A percentile compares a stretch with the other conserved stretches of the same genome.
These are phyloP conservation scores for Camelina laxa DNA, from an alignment of 345 rosid genomes.

Conservation along the genomic window DNA sequence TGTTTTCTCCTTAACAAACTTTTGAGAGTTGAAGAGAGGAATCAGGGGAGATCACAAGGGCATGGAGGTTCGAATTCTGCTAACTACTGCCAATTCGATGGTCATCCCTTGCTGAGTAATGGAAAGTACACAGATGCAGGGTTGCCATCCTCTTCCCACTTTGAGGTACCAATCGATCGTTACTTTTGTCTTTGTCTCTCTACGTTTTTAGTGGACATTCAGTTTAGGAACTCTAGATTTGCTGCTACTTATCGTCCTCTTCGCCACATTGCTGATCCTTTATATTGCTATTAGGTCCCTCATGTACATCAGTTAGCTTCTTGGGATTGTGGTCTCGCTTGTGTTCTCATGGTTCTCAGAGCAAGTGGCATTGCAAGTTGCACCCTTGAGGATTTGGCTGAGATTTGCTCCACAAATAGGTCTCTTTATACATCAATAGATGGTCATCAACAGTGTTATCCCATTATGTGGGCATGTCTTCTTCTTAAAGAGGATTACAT, in stretches of 20 bases:
- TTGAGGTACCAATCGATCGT: conserved; percentile 54
- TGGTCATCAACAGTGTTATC: background rate
- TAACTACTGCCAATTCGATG: conserved; percentile 37
- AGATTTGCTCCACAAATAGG: conserved; percentile 83
- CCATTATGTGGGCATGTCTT: background rate
- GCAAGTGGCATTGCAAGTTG: conserved; percentile 64
- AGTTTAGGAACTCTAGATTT: background rate
- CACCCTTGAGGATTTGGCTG: conserved; percentile 62
- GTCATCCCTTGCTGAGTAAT: conserved; percentile 38
- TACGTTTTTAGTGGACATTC: conserved; percentile 1
- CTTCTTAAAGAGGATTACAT: conserved; percentile 4
- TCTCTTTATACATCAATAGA: conserved; percentile 34
- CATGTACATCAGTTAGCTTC: conserved; percentile 77
- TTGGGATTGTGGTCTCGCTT: conserved; percentile 99
- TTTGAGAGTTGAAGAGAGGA: conserved; percentile 55
- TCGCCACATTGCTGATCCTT: conserved; percentile 10
- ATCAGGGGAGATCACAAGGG: conserved; percentile 39
- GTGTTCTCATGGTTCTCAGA: conserved; percentile 83
- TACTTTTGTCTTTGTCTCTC: conserved; percentile 8
- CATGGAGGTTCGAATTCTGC: conserved; percentile 30
- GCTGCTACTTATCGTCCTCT: background rate
- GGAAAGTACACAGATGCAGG: conserved; percentile 39
- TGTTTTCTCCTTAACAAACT: conserved; percentile 64
- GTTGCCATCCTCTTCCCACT: conserved; percentile 50
- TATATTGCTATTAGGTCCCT: conserved; percentile 60